Evolutionary conservation across 306 rosid genomes (phyloP).

Genomic region (Arachis hypogaea): DNA sequence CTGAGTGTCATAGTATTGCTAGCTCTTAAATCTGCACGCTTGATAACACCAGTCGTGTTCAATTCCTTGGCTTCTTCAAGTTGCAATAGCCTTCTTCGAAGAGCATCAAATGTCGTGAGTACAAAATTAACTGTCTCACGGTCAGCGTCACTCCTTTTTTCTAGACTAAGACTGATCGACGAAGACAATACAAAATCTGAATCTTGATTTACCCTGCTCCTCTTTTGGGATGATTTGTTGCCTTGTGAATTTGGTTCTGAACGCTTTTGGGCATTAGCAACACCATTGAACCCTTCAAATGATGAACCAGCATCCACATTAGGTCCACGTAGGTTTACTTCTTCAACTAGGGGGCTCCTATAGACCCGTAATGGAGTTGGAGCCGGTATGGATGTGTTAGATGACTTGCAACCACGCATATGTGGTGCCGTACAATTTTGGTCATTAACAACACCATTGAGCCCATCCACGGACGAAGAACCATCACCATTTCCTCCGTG

Average conservation of each 20-base stretch:
- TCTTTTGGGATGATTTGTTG: conserved; percentile 40
- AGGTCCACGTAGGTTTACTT: background rate
- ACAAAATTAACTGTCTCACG: conserved; percentile 46
- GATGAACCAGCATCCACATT: background rate
- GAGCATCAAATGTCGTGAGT: conserved; percentile 56
- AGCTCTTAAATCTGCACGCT: conserved; percentile 64
- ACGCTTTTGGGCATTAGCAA: background rate
- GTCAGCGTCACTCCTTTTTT: conserved; percentile 46
- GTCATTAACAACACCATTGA: background rate
- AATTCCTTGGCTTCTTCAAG: conserved; percentile 57
- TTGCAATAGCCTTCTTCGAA: conserved; percentile 66
- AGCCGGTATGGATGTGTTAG: conserved; percentile 43
- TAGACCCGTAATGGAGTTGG: conserved; percentile 55
- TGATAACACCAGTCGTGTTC: conserved; percentile 17
- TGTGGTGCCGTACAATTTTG: background rate
- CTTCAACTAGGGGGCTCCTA: conserved; percentile 39
- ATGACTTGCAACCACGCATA: conserved; percentile 25
- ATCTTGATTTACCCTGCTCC: conserved; percentile 40
- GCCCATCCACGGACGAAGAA: background rate
- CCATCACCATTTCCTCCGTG: background rate
- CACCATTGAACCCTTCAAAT: conserved; percentile 6
- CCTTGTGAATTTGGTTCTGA: background rate
- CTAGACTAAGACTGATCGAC: conserved; percentile 29
- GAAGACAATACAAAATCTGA: conserved; percentile 3
- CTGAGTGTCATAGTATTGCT: conserved; percentile 47